Conservation (phyloP, 306 rosid genomes). For the Corylus avellana region DNA sequence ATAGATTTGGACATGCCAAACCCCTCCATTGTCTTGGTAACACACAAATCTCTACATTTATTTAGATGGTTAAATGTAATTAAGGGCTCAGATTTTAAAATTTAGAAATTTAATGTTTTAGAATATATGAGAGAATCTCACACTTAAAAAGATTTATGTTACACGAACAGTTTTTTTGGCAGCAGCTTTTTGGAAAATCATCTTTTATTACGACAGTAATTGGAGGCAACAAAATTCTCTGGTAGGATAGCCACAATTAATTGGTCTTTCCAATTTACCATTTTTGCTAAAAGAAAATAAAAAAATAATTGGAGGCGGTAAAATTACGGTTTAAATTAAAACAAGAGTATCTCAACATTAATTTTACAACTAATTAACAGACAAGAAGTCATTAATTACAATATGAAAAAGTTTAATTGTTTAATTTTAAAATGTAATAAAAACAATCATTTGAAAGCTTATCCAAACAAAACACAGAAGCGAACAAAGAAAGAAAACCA, state of each 20-base stretch:
- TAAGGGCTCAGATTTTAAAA: no score
- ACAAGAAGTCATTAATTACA: conserved; percentile 5
- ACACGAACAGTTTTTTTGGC: background rate
- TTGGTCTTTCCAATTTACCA: no score
- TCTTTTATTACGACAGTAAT: background rate
- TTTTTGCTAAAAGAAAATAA: no score
- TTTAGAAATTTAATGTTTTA: no score
- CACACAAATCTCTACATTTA: no score
- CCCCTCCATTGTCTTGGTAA: no score
- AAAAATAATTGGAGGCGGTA: conserved; percentile 8
- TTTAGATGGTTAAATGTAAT: no score
- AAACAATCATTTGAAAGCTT: conserved; percentile 24
- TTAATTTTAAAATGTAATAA: conserved; percentile 20
- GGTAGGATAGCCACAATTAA: no score
- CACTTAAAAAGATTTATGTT: background rate
- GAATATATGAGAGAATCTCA: background rate
- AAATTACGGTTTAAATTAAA: background rate
- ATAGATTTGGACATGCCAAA: no score
- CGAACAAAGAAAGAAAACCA: background rate
- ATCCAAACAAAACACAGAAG: conserved; percentile 20
- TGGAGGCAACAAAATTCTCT: conserved; percentile 11
- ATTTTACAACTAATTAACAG: conserved; percentile 9
- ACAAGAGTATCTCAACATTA: background rate
- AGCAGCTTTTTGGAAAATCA: background rate
- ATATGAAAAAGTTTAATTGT: background rate